Evolutionary conservation across 805 yeast genomes (phyloP).

Genomic region (Sugiyamaella valdiviana): DNA sequence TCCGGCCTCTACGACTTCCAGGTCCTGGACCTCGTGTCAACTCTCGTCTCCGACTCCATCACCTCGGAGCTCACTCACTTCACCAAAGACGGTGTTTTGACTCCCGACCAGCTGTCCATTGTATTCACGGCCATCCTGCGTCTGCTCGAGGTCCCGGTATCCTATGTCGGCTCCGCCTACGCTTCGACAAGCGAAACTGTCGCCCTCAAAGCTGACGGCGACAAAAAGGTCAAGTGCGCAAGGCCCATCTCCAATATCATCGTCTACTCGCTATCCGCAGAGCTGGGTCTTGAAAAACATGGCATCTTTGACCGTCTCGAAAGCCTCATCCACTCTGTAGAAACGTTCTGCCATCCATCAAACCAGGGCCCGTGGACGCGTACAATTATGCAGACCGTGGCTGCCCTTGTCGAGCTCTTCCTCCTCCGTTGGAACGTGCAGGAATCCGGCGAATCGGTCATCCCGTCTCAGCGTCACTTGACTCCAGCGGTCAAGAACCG

Average conservation of each 20-base stretch:
- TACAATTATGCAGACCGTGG: slow-evolving; percentile 58
- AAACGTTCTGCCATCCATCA: slow-evolving; percentile 86
- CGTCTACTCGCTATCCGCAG: slow-evolving; percentile 54
- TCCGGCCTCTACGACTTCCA: slow-evolving; percentile 53
- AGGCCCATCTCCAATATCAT: slow-evolving; percentile 46
- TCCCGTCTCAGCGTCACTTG: slow-evolving; percentile 23
- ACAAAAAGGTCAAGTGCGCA: slow-evolving; percentile 20
- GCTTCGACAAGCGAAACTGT: slow-evolving; percentile 24
- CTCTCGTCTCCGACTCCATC: slow-evolving; percentile 39
- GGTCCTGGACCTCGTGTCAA: slow-evolving; percentile 58
- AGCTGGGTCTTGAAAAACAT: slow-evolving; percentile 34
- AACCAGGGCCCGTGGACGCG: slow-evolving; percentile 86
- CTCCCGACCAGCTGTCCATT: slow-evolving; percentile 53
- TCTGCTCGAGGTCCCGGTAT: slow-evolving; percentile 42
- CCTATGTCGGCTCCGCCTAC: slow-evolving; percentile 41
- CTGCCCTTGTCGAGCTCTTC: slow-evolving; percentile 42
- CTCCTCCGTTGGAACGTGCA: slow-evolving; percentile 34
- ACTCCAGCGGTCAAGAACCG: slow-evolving; percentile 27
- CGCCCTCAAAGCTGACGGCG: slow-evolving; percentile 17
- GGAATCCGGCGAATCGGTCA: slow-evolving; percentile 26
- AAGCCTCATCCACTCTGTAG: slow-evolving; percentile 59
- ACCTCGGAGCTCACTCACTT: slow-evolving; percentile 32
- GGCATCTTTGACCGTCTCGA: slow-evolving; percentile 50
- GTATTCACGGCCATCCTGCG: slow-evolving; percentile 45
- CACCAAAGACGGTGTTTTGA: slow-evolving; percentile 57